Percentiles rank a stretch among this genome's conserved stretches.
Conservation (phyloP, 345 rosid species). For the Triadica sebifera region DNA sequence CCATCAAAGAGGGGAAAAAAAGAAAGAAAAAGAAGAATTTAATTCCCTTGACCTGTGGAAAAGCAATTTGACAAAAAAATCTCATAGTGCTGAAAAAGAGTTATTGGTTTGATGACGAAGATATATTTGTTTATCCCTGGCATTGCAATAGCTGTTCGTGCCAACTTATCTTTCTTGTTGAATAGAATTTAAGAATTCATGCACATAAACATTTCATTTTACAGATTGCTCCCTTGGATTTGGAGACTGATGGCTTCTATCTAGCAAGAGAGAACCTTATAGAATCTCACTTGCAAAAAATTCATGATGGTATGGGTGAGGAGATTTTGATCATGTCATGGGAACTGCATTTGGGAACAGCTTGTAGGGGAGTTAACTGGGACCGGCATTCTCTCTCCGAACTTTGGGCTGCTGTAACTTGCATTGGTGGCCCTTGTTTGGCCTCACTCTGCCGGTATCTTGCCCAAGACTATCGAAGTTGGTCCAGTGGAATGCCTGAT, state of each 20-base stretch:
- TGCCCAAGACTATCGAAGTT: slow-evolving; percentile 76
- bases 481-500: slow-evolving; percentile 99
- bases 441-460: slow-evolving; percentile 69
- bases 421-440: slow-evolving; percentile 69
- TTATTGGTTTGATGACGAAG: too few relatives aligned
- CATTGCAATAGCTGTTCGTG: neutral
- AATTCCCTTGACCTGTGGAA: neutral
- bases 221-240: slow-evolving; percentile 87
- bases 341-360: slow-evolving; percentile 64
- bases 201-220: slow-evolving; percentile 8
- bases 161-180: neutral
- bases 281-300: slow-evolving; percentile 56
- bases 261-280: slow-evolving; percentile 46
- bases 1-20: neutral
- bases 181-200: neutral
- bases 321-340: slow-evolving; percentile 76
- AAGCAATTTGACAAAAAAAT: neutral
- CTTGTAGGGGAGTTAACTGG: slow-evolving; percentile 84
- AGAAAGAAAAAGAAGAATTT: neutral
- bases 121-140: neutral
- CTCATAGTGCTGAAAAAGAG: neutral
- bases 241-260: slow-evolving; percentile 71
- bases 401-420: slow-evolving; percentile 80
- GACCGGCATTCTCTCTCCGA: slow-evolving; percentile 61
- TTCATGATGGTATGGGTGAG: slow-evolving; percentile 73